Conservation (phyloP, 2,329 filamentous ascomycete genomes). For the Exophiala calicioides region DNA sequence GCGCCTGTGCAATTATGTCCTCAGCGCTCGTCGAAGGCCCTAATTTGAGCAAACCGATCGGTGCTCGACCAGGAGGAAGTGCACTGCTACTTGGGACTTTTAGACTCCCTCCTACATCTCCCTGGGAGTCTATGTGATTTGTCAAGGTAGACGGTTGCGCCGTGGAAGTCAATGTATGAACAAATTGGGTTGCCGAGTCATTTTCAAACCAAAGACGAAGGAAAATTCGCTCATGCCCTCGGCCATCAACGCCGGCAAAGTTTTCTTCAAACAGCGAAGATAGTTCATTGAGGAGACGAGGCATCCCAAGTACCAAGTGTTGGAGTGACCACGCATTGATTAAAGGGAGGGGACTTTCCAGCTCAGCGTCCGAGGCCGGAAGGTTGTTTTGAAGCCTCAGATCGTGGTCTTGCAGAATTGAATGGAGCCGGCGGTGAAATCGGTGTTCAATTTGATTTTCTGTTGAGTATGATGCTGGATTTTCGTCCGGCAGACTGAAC, state of each 20-base stretch:
- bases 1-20: conserved; percentile 11
- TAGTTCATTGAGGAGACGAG: no score
- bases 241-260: no score
- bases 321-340: no score
- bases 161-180: no score
- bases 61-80: background rate
- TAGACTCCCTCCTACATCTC: background rate
- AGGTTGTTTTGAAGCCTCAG: conserved; percentile 4
- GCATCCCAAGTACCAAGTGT: no score
- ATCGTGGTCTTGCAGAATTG: background rate
- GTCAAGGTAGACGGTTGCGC: no score
- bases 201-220: no score
- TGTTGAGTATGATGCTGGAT: background rate
- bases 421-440: background rate
- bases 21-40: conserved; percentile 3
- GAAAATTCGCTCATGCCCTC: no score
- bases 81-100: background rate
- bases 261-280: no score
- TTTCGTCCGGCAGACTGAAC: background rate
- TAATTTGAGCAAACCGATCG: conserved; percentile 1
- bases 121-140: no score
- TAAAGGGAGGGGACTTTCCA: no score
- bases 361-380: background rate
- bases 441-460: background rate
- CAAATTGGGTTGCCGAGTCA: no score